Evolutionary conservation across 31 red algal species (phyloP), one percentile per base, ranked within the genome.

Genomic region (Asparagopsis taxiformis): DNA sequence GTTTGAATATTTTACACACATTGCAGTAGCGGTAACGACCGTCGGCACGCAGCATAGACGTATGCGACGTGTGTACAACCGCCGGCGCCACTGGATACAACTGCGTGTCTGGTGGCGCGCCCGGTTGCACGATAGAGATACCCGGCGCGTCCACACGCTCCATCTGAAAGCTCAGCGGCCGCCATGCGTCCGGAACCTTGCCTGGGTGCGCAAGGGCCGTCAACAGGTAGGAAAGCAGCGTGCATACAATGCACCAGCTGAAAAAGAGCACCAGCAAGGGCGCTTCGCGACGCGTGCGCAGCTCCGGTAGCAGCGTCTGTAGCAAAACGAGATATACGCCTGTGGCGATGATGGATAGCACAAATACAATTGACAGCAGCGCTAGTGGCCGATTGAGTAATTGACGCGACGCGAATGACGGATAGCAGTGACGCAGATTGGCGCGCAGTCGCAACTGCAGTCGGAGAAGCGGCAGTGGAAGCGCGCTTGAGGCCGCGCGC

Each of bases 1-100:
- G 94, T 68, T 97, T 97, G 68, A 91, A 91, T 9, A 80, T 64
- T 9, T 65, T 74, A 57, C 93, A 97, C 11, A 48, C 25, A 34
- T 29, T 35, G 72, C 93, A 97, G 65, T 68, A 91, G 31, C 93
- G 85, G 20, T 61, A 39, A 0, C 41, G 35, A 1, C 73, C 74
- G 55, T 75, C 70, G 2, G 65, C 31, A 33, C 55, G 66, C 19
- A 84, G 30, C 56, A 73, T 72, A 15, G 63, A 23, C 22, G 76
- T 80, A 15, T 64, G 63, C 5, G 76, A 50, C 26, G 66, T 44
- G 11, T 65, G 25, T 44, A 84, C 67, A 22, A 35, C 58, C 9
- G 55, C 30, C 4, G 79, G 79, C 21, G 79, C 36, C 29, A 84
- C 66, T 7, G 79, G 67, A 2, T 50, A n/a, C n/a, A n/a, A n/a